Base-by-base conservation (phyloP, 179 eudicot species). In the Heliamphora pulchella region DNA sequence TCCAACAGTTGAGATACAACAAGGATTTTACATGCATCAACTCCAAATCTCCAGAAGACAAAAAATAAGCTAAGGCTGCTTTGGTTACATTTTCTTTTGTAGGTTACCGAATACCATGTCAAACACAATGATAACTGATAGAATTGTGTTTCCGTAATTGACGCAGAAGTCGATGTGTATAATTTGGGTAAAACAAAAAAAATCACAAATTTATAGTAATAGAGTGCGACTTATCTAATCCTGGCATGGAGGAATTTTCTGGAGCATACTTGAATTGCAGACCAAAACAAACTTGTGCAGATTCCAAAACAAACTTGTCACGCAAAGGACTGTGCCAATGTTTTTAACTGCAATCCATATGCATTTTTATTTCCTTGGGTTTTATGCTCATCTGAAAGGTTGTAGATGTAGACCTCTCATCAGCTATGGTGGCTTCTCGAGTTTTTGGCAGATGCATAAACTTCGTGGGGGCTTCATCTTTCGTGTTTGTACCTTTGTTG, bases 201-300 rank as follows among this genome's bases (percentile, higher is more conserved):
- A 61, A 62, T 62, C 41, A 2, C 41, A n/a, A 10, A 31, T 64
- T 9, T 64, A 31, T 31, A 31, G 44, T 5, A 8, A 67, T 43
- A 67, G 11, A 67, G 43, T 48, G 31, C 31, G 31, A 31, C 14
- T 67, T 41, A 39, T 58, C 62, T 39, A 47, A 67, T 47, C 4
- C 71, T 67, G 71, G 48, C 18, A 67, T 4, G 71, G 48, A 67
- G 71, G 50, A 67, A 67, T 43, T 31, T 67, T 67, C 71, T 67
- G 71, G 48, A 41, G 41, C 50, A 11, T 47, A 67, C 50, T 48
- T 41, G 5, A 67, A 31, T 31, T 31, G 31, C 31, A 31, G 31
- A 31, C 31, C 31, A 31, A 31, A 31, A 31, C 31, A 31, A 31
- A 31, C 31, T 31, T 31, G 8, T 67, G 41, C 48, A 67, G n/a